phyloP scores from a whole-genome alignment of 148 eudicot species.

The Spergularia bocconei region DNA sequence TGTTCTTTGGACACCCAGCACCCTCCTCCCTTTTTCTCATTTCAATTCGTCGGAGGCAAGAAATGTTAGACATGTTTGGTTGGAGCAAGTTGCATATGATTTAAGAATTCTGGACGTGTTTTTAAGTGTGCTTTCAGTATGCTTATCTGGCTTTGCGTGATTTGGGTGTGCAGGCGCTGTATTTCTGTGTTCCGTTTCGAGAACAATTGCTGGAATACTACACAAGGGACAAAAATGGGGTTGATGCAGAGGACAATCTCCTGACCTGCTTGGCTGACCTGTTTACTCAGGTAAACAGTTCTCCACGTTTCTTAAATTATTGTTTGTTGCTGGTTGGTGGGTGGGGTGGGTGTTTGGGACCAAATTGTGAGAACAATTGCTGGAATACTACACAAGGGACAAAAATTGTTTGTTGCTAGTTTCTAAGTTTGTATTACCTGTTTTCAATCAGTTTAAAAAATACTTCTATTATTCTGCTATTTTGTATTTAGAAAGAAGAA shows the following conservation, averaged over 20 bases:
- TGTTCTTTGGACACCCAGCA: not conserved
- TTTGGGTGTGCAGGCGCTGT: slow-evolving; percentile 65
- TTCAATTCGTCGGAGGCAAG: not conserved
- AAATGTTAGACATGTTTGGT: not conserved
- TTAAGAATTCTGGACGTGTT: not conserved
- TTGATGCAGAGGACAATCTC: slow-evolving; percentile 79
- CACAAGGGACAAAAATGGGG: slow-evolving; percentile 54
- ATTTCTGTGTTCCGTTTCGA: slow-evolving; percentile 88
- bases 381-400: too few species aligned
- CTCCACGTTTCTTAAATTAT: not conserved
- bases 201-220: slow-evolving; percentile 79
- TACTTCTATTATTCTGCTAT: too few species aligned
- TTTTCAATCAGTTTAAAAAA: too few species aligned
- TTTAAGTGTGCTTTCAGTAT: not conserved
- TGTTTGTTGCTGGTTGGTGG: not conserved
- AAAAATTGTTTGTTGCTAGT: too few species aligned
- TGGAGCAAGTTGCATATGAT: not conserved
- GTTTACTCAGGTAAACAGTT: slow-evolving; percentile 62
- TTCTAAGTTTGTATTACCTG: too few species aligned
- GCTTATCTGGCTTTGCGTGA: not conserved
- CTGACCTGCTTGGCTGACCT: slow-evolving; percentile 87
- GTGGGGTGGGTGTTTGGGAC: not conserved
- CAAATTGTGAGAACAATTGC: too few species aligned
- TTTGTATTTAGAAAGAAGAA: too few species aligned
- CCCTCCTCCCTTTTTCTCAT: too few species aligned